phyloP scores from a whole-genome alignment of 371 early-diverging fungal genomes.

The Quaeritorhiza haematococci region DNA sequence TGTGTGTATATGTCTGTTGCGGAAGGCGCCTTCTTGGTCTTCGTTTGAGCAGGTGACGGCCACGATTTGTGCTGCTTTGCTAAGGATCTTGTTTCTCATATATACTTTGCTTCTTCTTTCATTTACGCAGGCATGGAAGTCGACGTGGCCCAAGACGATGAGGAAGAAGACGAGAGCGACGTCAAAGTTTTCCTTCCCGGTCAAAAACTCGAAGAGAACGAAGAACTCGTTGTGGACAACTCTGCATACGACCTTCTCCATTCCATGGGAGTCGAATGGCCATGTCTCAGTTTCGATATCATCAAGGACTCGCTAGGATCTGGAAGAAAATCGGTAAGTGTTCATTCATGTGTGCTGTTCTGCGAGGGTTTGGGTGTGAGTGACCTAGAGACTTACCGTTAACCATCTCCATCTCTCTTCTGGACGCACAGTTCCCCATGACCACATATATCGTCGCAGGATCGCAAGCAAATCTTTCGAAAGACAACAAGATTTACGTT shows the following conservation, averaged over 20 bases:
- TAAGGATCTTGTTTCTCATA: background rate
- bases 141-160: slow-evolving; percentile 31
- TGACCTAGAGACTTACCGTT: background rate
- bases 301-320: slow-evolving; percentile 78
- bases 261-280: slow-evolving; percentile 84
- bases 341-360: background rate
- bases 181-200: slow-evolving; percentile 86
- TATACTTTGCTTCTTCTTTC: slow-evolving; percentile 11
- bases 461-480: slow-evolving; percentile 78
- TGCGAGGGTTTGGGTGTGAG: too few relatives aligned
- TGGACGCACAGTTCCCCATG: slow-evolving; percentile 66
- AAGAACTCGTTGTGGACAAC: slow-evolving; percentile 88
- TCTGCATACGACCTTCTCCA: slow-evolving; percentile 95
- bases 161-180: slow-evolving; percentile 44
- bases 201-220: slow-evolving; percentile 77
- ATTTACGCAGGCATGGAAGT: slow-evolving; percentile 19
- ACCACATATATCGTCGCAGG: slow-evolving; percentile 92
- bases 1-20: background rate
- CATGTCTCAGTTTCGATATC: slow-evolving; percentile 95
- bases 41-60: slow-evolving; percentile 1
- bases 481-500: slow-evolving; percentile 83
- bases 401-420: background rate
- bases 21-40: slow-evolving; percentile 17
- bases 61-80: background rate
- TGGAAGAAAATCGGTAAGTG: slow-evolving; percentile 64